Percentiles rank a stretch among this genome's conserved stretches.
phyloP scores from a whole-genome alignment of 2,329 filamentous ascomycete species.

The Rutstroemia sp. region DNA sequence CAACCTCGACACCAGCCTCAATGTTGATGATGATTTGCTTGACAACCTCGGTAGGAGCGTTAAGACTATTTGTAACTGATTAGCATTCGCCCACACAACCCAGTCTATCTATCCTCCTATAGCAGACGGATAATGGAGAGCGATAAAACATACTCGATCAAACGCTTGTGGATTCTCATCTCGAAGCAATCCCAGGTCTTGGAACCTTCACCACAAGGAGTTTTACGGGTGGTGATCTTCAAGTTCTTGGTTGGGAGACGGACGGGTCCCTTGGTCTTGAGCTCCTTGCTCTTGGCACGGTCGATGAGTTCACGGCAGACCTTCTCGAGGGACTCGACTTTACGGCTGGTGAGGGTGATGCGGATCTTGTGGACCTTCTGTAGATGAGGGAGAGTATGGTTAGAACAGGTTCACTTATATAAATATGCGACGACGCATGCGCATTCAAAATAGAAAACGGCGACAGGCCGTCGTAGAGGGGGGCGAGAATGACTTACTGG shows the following conservation, averaged over 20 bases:
- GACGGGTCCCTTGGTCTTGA: slow-evolving; percentile 96
- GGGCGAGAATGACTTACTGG: slow-evolving; percentile 55
- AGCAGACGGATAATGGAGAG: background rate
- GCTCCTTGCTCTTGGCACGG: slow-evolving; percentile 96
- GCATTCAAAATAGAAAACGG: background rate
- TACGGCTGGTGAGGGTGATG: slow-evolving; percentile 93
- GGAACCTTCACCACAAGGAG: slow-evolving; percentile 97
- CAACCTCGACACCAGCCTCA: slow-evolving; percentile 86
- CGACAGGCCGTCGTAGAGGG: background rate
- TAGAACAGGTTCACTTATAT: background rate
- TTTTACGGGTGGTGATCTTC: slow-evolving; percentile 78
- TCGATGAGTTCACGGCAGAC: slow-evolving; percentile 98
- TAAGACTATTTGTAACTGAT: slow-evolving; percentile 49
- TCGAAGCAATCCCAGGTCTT: slow-evolving; percentile 99
- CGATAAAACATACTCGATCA: slow-evolving; percentile 67
- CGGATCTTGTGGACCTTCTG: slow-evolving; percentile 96
- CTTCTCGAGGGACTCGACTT: slow-evolving; percentile 94
- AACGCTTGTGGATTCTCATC: slow-evolving; percentile 99
- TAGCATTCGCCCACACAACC: no score
- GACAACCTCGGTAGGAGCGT: slow-evolving; percentile 95
- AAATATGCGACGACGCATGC: background rate
- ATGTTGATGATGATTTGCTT: slow-evolving; percentile 97
- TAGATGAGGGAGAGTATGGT: background rate
- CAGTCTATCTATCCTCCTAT: no score
- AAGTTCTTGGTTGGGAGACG: slow-evolving; percentile 96